Evolutionary conservation across 306 rosid species (phyloP), one percentile per base, ranked within the genome.

Genomic region (Geum urbanum): DNA sequence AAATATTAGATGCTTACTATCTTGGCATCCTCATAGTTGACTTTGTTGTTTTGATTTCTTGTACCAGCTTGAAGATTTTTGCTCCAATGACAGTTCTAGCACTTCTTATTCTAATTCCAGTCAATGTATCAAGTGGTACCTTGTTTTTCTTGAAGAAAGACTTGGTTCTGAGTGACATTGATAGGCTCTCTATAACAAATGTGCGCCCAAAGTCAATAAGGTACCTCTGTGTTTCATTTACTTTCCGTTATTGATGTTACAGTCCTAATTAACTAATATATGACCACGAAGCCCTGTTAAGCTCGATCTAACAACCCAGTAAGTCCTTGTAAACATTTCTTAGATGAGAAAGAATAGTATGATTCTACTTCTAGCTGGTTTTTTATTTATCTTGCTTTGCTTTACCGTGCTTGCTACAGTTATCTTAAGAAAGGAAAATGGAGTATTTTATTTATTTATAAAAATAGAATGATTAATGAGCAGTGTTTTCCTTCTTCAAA

Each of bases 121-220:
- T 94, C 72, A 94, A 94, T 84, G 91, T 87, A 13, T 94, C 95
- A 39, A 89, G 91, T 78, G 99, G 96, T 69, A 80, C 96, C 63
- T 66, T 94, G 22, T 78, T 77, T 78, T 94, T 91, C 91, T 80
- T 91, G 10, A 82, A 64, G 85, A 91, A 63, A 76, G 99, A 94
- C 63, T 74, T 94, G 88, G 99, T 94, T 39, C 77, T 84, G 76
- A 91, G 96, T 72, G 85, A 94, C 52, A 94, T 94, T 8, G 99
- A 94, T 78, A 94, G 86, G 82, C 97, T 94, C 63, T 94, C 99
- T 22, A 91, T 94, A 81, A 91, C 97, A 16, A 94, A 94, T 80
- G 99, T 94, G 71, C 87, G 82, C 6, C 81, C 97, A 12, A 43
- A 79, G 78, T 94, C 99, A 56, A 55, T 81, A 77, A 88, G 99